phyloP scores from a whole-genome alignment of 2,329 filamentous ascomycete genomes.

The Geosmithia putterillii region DNA sequence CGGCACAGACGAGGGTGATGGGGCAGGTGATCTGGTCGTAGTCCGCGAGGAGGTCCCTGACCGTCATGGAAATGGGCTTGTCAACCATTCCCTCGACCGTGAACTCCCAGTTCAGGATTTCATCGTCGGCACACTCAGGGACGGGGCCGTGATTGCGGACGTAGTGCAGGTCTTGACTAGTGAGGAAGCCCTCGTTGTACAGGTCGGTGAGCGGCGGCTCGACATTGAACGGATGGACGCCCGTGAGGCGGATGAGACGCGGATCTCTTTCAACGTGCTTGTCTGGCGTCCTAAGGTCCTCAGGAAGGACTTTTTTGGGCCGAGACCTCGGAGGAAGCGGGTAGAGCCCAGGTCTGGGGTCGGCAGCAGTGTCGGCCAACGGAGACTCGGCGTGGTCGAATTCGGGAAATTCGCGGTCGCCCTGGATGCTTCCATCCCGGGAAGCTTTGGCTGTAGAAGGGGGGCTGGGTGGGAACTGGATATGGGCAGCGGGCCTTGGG shows the following conservation, averaged over 20 bases:
- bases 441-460: conserved; percentile 24
- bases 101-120: conserved; percentile 70
- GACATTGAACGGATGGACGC: conserved; percentile 82
- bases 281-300: conserved; percentile 77
- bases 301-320: conserved; percentile 51
- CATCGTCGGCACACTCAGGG: conserved; percentile 58
- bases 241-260: conserved; percentile 74
- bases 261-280: conserved; percentile 68
- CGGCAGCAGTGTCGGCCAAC: conserved; percentile 5
- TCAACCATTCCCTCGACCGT: conserved; percentile 75
- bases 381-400: neutral
- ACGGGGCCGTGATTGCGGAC: conserved; percentile 84
- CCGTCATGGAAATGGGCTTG: conserved; percentile 57
- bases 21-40: conserved; percentile 79
- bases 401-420: neutral
- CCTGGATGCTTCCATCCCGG: conserved; percentile 18
- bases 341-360: conserved; percentile 27
- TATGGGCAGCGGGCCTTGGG: neutral
- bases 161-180: conserved; percentile 79
- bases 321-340: conserved; percentile 57
- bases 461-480: conserved; percentile 22
- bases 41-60: conserved; percentile 59
- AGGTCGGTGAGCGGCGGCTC: conserved; percentile 71
- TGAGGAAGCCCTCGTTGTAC: conserved; percentile 73
- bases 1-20: conserved; percentile 81